phyloP scores from a whole-genome alignment of 768 basidiomycete species.

The Mycena leptocephala region DNA sequence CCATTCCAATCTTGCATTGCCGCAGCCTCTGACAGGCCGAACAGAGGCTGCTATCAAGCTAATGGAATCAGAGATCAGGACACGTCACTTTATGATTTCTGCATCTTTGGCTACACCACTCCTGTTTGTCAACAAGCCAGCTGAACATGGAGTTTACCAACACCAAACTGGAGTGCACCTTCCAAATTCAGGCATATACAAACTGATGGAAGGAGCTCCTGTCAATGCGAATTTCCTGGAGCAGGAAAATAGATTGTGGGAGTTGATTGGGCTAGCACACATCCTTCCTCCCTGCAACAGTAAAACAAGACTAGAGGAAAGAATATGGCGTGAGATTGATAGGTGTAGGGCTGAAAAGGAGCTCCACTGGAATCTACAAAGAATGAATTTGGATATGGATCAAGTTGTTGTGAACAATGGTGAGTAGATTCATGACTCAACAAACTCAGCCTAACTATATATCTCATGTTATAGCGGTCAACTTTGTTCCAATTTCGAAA shows the following conservation, averaged over 20 bases:
- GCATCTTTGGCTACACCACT: conserved; percentile 19
- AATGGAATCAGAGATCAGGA: background rate
- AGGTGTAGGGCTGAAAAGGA: background rate
- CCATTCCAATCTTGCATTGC: background rate
- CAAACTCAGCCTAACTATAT: background rate
- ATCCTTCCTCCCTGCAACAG: background rate
- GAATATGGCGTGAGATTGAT: background rate
- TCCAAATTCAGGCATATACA: background rate
- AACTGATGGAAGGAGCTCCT: conserved; percentile 21
- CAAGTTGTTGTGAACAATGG: conserved; percentile 12
- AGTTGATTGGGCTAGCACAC: background rate
- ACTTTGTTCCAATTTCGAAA: conserved; percentile 2
- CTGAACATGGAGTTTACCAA: conserved; percentile 12
- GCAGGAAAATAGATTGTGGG: background rate
- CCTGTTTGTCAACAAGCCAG: conserved; percentile 33
- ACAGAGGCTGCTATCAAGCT: background rate
- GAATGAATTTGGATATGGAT: background rate
- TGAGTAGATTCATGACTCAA: background rate
- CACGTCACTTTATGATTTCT: background rate
- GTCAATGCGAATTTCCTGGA: background rate
- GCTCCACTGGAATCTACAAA: conserved; percentile 20
- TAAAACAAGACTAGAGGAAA: background rate
- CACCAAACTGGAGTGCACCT: background rate
- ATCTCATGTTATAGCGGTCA: background rate
- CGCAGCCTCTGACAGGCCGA: background rate